Percentiles rank a stretch among this genome's conserved stretches.
These are phyloP conservation scores for Wallacemonas sp. DNA, from an alignment of 208 protist genomes.

Conservation along the genomic window DNA sequence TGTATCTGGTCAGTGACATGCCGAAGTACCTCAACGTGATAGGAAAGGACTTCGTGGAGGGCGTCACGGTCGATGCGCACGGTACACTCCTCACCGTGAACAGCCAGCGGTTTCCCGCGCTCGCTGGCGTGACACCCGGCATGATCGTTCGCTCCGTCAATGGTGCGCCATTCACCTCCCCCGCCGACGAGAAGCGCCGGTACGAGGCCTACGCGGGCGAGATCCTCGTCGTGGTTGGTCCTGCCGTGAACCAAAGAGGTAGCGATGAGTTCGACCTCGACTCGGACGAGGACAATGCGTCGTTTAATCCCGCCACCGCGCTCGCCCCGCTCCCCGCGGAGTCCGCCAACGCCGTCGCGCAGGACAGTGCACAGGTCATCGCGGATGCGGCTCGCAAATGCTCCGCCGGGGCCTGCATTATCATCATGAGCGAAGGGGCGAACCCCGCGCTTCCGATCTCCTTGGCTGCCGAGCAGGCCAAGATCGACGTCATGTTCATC, in stretches of 20 bases:
- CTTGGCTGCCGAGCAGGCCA: constrained; percentile 63
- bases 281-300: constrained; percentile 62
- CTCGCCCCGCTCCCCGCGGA: constrained; percentile 40
- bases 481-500: constrained; percentile 86
- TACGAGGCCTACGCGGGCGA: constrained; percentile 40
- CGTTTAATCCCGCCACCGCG: constrained; percentile 42
- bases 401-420: constrained; percentile 59
- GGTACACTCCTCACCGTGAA: constrained; percentile 62
- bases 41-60: constrained; percentile 57
- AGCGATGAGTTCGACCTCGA: constrained; percentile 87
- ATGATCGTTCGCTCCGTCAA: constrained; percentile 86
- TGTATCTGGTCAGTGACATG: neutral
- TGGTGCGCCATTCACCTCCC: constrained; percentile 48
- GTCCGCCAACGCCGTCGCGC: constrained; percentile 39
- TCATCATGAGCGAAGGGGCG: constrained; percentile 87
- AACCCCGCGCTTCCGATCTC: constrained; percentile 83
- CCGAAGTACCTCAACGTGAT: constrained; percentile 43
- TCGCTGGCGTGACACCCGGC: constrained; percentile 43
- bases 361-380: constrained; percentile 64
- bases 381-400: constrained; percentile 58
- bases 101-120: constrained; percentile 27
- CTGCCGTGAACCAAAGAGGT: neutral
- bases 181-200: constrained; percentile 56
- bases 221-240: constrained; percentile 55
- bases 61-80: constrained; percentile 45